Base-by-base conservation (phyloP, 164 flowering plant genomes). In the Tetrastigma voinierianum region DNA sequence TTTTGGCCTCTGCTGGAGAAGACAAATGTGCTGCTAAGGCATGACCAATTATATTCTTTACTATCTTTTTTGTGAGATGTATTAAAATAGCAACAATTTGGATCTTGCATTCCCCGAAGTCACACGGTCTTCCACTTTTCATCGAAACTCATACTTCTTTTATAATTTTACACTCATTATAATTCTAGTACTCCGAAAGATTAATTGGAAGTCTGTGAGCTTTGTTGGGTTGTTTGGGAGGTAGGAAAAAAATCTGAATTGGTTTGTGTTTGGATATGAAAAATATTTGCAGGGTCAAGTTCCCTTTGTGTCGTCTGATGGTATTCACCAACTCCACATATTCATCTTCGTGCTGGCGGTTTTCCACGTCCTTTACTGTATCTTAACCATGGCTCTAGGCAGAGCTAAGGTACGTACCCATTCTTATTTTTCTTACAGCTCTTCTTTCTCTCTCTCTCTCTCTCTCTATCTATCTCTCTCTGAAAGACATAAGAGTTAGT, bases 291-390 rank as follows among this genome's bases (percentile, higher is more conserved):
- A 86, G 88, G 86, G 85, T 2, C 74, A 82, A 68, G 90, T 82
- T 0, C 75, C 82, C 18, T 73, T 85, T 64, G 73, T 85, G 16
- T 83, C 89, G 0, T 13, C 75, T 2, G 80, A 83, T 15, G 93
- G 87, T 0, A 78, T 88, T 4, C 86, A 88, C 64, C 89, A 88
- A 23, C 90, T 90, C 8, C 96, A 90, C 64, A 85, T 85, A 10
- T 89, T 91, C 76, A 91, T 89, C 46, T 90, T 87, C 64, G 83
- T 78, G 0, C 68, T 90, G 65, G 92, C 90, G 1, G 62, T 86
- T 20, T 81, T 69, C 21, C 97, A 89, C 23, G 82, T 90, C 2
- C 77, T 87, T 44, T 86, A 87, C 46, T 86, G 92, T 54, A 59
- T 83, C 9, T 8, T 76, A 25, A 89, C 91, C 18, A 54, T 87